Evolutionary conservation across 768 basidiomycete species (phyloP).

Genomic region (Lentinula detonsa): DNA sequence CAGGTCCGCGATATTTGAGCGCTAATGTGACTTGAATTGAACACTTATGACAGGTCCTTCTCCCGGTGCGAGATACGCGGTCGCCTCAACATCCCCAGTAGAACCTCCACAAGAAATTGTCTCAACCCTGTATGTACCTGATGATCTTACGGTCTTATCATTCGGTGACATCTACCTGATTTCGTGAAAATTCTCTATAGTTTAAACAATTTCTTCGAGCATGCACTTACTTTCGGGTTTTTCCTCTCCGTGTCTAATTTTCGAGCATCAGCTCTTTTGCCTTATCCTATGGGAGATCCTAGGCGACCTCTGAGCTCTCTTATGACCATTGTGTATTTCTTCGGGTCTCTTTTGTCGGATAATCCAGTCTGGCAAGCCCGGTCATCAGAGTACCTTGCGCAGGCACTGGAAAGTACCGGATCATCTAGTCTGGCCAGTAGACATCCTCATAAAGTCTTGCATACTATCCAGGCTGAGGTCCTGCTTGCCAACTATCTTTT

Average conservation of each 20-base stretch:
- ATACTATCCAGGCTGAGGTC: constrained; percentile 48
- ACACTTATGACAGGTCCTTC: background rate
- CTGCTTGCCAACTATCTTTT: constrained; percentile 54
- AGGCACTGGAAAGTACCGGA: constrained; percentile 30
- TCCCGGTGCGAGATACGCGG: background rate
- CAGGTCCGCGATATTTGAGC: background rate
- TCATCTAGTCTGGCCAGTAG: constrained; percentile 28
- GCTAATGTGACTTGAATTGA: background rate
- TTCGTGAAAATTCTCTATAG: constrained; percentile 13
- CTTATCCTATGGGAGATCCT: constrained; percentile 24
- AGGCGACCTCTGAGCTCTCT: constrained; percentile 33
- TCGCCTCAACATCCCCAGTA: constrained; percentile 4
- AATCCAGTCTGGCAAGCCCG: constrained; percentile 17
- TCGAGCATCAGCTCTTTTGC: constrained; percentile 25
- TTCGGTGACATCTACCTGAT: background rate
- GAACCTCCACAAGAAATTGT: constrained; percentile 26
- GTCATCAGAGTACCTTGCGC: constrained; percentile 30
- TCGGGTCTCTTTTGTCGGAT: constrained; percentile 25
- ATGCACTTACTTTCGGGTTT: constrained; percentile 47
- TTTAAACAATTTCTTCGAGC: constrained; percentile 35
- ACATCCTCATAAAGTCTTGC: constrained; percentile 37
- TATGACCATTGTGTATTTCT: constrained; percentile 32
- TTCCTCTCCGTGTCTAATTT: constrained; percentile 51
- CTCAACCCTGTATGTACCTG: constrained; percentile 22
- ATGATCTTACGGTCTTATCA: background rate